Evolutionary conservation across 768 basidiomycete species (phyloP), one percentile per base, ranked within the genome.

Genomic region (Suillus bovinus): DNA sequence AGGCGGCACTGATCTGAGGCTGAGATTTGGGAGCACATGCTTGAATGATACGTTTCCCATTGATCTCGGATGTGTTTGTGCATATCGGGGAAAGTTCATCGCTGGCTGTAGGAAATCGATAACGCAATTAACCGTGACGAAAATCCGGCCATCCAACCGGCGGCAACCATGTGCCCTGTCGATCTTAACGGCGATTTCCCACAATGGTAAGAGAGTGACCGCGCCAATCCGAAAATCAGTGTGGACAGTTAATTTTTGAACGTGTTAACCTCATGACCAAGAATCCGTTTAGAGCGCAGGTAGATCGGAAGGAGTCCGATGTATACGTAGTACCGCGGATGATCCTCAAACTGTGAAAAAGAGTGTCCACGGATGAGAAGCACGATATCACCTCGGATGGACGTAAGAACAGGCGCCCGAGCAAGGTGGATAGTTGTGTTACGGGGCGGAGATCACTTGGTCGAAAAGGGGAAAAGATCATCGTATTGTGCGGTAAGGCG

Each of bases 391-490:
- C 64, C 64, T 65, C 64, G 64, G 64, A 27, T 36, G 63, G 22
- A 61, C 60, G 63, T 61, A 64, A 64, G n/a, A n/a, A n/a, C n/a
- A n/a, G n/a, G n/a, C n/a, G n/a, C n/a, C n/a, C n/a, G n/a, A n/a
- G n/a, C n/a, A n/a, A n/a, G n/a, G n/a, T n/a, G n/a, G n/a, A n/a
- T n/a, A n/a, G n/a, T n/a, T n/a, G n/a, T n/a, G n/a, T n/a, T n/a
- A n/a, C n/a, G n/a, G 54, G 44, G 42, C 34, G 69, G 69, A 61
- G 24, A 62, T 61, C 58, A 55, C 5, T n/a, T 58, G 24, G 20
- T 38, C 66, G 13, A 44, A 69, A 63, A 46, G 36, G 67, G 72
- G 44, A 74, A 62, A 75, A 67, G 73, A 74, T 74, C 73, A 75
- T 70, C 72, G 70, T 69, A 55, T 63, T 52, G 52, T 60, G 54